Base-by-base conservation (phyloP, 83 land plant species). In the Picea abies region DNA sequence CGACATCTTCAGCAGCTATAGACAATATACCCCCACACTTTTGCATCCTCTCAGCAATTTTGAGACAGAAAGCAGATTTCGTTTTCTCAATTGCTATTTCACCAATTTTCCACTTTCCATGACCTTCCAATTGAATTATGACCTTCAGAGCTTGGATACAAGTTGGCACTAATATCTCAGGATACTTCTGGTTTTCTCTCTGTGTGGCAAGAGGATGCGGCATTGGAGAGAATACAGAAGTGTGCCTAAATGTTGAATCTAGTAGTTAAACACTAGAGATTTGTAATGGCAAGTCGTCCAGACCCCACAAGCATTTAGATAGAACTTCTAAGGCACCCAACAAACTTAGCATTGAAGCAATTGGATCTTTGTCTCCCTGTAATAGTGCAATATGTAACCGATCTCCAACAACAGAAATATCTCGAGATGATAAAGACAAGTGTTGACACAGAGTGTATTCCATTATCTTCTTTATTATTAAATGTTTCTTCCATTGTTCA, bases 111-210 rank as follows among this genome's bases (percentile, higher is more conserved):
- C 99, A 97, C 79, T 88, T 95, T 39, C 98, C 98, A 37, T 98
- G 95, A 60, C 99, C 98, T 86, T 97, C 99, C 37, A 97, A 80
- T 96, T 97, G 98, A 84, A 97, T 85, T 92, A 97, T 81, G 71
- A 97, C 94, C 66, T 95, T 92, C 49, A 97, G 79, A 69, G 99
- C 88, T 65, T 92, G 90, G 47, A 97, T 79, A 80, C 93, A 89
- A 49, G 90, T 85, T 82, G 92, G 35, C 60, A 79, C 62, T 44
- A 72, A 79, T 63, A 84, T 86, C 19, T 75, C 76, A 8, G 82
- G 58, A 52, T 76, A 82, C 17, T 63, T n/a, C 39, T n/a, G 35
- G 60, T 49, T 25, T 60, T 23, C 75, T 15, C 85, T 89, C 82
- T 89, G 88, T 79, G 78, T 65, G 32, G 95, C 94, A 16, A 97